Percentiles rank a stretch among this genome's conserved stretches.
phyloP scores from a whole-genome alignment of 2,329 filamentous ascomycete genomes.

The Colletotrichum neosansevieriae region DNA sequence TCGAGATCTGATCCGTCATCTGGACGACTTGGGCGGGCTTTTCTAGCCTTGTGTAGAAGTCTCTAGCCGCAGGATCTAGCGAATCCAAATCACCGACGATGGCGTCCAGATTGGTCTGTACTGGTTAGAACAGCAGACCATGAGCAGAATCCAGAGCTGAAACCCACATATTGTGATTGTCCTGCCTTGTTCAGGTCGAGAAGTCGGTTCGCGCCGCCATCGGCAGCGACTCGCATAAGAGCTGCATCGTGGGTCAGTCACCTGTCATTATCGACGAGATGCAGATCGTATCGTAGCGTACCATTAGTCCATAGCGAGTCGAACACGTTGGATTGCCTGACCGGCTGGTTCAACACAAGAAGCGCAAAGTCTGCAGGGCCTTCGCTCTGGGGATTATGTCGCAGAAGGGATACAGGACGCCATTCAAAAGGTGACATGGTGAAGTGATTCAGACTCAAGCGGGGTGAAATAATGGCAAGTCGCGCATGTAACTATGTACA shows the following conservation, averaged over 20 bases:
- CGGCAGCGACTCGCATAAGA: conserved; percentile 80
- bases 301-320: conserved; percentile 64
- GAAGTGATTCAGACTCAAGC: conserved; percentile 5
- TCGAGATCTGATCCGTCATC: conserved; percentile 85
- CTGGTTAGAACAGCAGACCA: neutral
- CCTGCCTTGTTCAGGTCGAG: conserved; percentile 50
- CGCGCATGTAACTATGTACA: conserved; percentile 8
- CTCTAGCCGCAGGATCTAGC: conserved; percentile 69
- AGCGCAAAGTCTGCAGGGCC: conserved; percentile 55
- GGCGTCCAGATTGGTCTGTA: conserved; percentile 70
- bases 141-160: neutral
- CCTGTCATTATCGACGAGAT: no score
- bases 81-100: conserved; percentile 96
- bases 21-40: conserved; percentile 70
- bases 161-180: conserved; percentile 14
- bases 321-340: conserved; percentile 59
- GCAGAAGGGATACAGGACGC: conserved; percentile 55
- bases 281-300: conserved; percentile 46
- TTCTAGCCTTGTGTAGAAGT: conserved; percentile 73
- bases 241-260: conserved; percentile 59
- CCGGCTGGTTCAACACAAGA: conserved; percentile 65
- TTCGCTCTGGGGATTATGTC: conserved; percentile 43
- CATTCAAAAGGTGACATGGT: conserved; percentile 49
- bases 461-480: neutral
- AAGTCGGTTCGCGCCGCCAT: conserved; percentile 90